phyloP scores from a whole-genome alignment of 495 filamentous ascomycete genomes.

The Aspergillus conjunctus region DNA sequence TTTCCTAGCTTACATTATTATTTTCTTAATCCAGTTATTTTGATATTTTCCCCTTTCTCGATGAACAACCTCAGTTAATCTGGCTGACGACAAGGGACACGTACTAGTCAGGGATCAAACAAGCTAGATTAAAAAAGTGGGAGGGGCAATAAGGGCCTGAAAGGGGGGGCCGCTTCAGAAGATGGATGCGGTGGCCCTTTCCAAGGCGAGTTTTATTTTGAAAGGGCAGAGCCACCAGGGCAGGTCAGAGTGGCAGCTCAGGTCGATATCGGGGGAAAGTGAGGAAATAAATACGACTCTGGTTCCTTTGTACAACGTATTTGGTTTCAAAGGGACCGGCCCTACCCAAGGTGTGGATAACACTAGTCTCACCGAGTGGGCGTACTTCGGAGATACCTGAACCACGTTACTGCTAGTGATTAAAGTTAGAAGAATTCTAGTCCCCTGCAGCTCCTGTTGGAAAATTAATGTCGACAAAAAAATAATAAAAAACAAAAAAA shows the following conservation, averaged over 20 bases:
- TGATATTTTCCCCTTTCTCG: neutral
- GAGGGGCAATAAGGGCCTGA: conserved; percentile 21
- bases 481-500: conserved; percentile 4
- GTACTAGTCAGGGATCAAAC: conserved; percentile 29
- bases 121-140: conserved; percentile 21
- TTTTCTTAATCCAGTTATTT: conserved; percentile 1
- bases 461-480: neutral
- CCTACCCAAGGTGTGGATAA: conserved; percentile 9
- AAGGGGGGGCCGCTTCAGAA: conserved; percentile 20
- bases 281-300: conserved; percentile 9
- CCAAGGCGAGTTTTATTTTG: conserved; percentile 3
- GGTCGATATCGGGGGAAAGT: neutral
- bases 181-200: conserved; percentile 3
- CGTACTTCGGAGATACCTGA: conserved; percentile 24
- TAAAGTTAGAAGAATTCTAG: conserved; percentile 6
- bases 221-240: conserved; percentile 5
- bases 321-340: conserved; percentile 13
- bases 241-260: neutral
- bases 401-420: conserved; percentile 8
- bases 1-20: neutral
- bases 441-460: neutral
- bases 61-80: conserved; percentile 8
- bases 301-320: conserved; percentile 15
- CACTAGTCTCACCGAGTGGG: conserved; percentile 18
- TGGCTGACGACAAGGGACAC: conserved; percentile 31